These are phyloP conservation scores for Pythium guiyangense DNA, from an alignment of 352 stramenopile species.

Conservation along the genomic window DNA sequence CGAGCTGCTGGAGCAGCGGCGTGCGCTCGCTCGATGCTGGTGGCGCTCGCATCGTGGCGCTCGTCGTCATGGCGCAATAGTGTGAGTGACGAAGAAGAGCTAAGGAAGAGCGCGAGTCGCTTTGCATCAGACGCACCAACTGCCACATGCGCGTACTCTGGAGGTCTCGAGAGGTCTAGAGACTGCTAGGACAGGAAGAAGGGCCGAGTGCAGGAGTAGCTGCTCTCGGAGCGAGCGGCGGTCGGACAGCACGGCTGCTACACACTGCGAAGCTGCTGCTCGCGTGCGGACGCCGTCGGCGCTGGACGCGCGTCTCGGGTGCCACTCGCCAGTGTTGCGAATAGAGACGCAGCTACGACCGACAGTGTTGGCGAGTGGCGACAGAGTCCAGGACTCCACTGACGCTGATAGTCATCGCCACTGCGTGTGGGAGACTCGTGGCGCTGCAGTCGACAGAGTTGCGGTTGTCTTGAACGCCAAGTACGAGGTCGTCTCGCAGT, in stretches of 20 bases:
- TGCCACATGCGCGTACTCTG: too few relatives aligned
- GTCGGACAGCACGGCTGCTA: background rate
- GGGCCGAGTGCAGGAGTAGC: background rate
- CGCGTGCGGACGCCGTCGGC: background rate
- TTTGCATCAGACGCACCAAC: too few relatives aligned
- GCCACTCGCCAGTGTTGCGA: slow-evolving; percentile 8
- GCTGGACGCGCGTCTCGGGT: background rate
- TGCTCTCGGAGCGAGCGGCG: slow-evolving; percentile 10
- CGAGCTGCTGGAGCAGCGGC: slow-evolving; percentile 4
- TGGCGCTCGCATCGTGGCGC: too few relatives aligned
- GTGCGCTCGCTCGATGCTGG: slow-evolving; percentile 3
- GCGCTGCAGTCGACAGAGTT: slow-evolving; percentile 19
- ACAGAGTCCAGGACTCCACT: background rate
- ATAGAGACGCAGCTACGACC: slow-evolving; percentile 6
- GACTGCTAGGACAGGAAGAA: too few relatives aligned
- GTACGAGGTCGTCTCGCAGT: slow-evolving; percentile 28
- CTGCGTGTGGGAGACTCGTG: too few relatives aligned
- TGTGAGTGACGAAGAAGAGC: too few relatives aligned
- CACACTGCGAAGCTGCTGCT: slow-evolving; percentile 9
- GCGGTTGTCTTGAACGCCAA: slow-evolving; percentile 56
- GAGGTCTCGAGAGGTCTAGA: too few relatives aligned
- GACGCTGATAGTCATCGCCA: background rate
- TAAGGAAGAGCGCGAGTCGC: too few relatives aligned
- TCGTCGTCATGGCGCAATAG: too few relatives aligned
- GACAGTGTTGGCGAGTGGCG: background rate